Percentiles rank a stretch among this genome's conserved stretches.
Conservation (phyloP, 2,329 filamentous ascomycete species). For the Gaeumannomyces sp. region DNA sequence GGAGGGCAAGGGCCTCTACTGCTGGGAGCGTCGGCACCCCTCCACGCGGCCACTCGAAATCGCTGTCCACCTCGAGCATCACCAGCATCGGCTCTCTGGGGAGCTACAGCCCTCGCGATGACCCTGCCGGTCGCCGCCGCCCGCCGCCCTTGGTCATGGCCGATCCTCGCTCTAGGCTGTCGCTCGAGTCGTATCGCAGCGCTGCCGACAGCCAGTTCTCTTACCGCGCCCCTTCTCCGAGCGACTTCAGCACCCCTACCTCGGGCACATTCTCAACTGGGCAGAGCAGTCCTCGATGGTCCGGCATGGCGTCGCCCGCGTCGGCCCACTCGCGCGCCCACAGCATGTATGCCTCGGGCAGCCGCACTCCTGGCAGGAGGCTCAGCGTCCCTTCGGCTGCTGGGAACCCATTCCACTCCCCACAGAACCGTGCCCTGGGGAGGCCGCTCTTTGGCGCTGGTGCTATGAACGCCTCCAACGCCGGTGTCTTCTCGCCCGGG, state of each 20-base stretch:
- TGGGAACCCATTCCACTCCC: constrained; percentile 66
- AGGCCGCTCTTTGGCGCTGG: constrained; percentile 50
- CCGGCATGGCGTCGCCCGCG: constrained; percentile 64
- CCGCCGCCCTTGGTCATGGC: constrained; percentile 81
- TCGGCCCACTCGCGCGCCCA: constrained; percentile 63
- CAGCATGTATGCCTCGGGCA: constrained; percentile 61
- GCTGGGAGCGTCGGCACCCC: constrained; percentile 66
- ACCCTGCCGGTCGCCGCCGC: constrained; percentile 53
- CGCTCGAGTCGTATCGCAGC: constrained; percentile 62
- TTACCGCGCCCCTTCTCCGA: constrained; percentile 63
- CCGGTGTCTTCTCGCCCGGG: constrained; percentile 44
- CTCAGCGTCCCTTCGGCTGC: constrained; percentile 71
- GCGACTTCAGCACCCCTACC: constrained; percentile 74
- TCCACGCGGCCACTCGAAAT: constrained; percentile 75
- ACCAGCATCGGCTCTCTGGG: constrained; percentile 59
- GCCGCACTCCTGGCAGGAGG: constrained; percentile 63
- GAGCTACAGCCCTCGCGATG: constrained; percentile 54
- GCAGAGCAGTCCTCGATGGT: constrained; percentile 70
- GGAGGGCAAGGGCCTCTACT: constrained; percentile 70
- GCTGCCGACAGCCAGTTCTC: constrained; percentile 58
- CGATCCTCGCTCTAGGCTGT: constrained; percentile 60
- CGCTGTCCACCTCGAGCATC: constrained; percentile 81
- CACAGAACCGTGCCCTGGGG: constrained; percentile 49
- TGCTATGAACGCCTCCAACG: constrained; percentile 48
- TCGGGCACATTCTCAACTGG: constrained; percentile 76